Evolutionary conservation across 805 yeast genomes (phyloP), one percentile per base, ranked within the genome.

Genomic region (Monosporozyma unispora): DNA sequence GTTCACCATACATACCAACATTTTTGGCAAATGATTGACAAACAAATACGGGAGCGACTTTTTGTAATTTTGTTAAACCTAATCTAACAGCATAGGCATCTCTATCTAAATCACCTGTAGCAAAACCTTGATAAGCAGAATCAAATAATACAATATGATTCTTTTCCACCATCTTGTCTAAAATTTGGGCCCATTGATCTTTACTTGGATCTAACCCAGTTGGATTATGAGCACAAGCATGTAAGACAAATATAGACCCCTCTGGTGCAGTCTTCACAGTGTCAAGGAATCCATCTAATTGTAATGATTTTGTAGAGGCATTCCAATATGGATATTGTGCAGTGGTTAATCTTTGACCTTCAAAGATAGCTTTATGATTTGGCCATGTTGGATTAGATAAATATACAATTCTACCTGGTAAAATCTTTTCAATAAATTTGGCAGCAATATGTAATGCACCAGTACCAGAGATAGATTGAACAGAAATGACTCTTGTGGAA

Each of bases 1-100:
- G 84, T 75, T 91, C 98, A 68, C 98, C 98, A 65, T 91, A 91
- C 81, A 91, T 83, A 56, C 98, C 98, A 62, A 86, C 86, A 71
- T 93, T 91, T 70, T 91, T 91, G 50, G 98, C 96, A 69, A 91
- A 91, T 9, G 96, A 89, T 75, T 91, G 99, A 70, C 96, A 89
- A 50, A 91, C 77, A 29, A 87, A 61, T 48, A 86, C 68, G 50
- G 91, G 90, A 55, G 75, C 66, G 37, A 74, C 70, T 49, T 71
- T 72, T 18, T 70, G 66, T 39, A 73, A 68, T 46, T 61, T 61
- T 48, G 70, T 64, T 47, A 83, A 74, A 54, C 88, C 89, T 46
- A 74, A 70, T 54, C 74, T 68, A 51, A 80, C 76, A 22, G 97
- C 88, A 73, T 78, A 87, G 8, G 95, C 91, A 61, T 91, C 99